These are phyloP conservation scores for Kazachstania taianensis DNA, from an alignment of 805 yeast species.

Conservation along the genomic window DNA sequence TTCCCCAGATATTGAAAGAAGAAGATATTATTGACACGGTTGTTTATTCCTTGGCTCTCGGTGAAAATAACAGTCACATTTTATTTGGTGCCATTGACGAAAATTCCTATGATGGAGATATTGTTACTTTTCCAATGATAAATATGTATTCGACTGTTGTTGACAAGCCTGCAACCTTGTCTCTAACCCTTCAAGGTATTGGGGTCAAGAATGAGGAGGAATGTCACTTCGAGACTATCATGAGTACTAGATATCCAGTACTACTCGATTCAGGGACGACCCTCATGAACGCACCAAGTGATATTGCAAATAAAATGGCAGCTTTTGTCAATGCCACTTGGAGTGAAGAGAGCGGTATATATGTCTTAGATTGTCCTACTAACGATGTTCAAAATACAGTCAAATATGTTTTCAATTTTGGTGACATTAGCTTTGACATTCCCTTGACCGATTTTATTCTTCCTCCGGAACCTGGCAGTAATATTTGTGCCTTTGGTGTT, in stretches of 20 bases:
- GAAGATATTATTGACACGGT: constrained; percentile 42
- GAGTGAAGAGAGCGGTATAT: constrained; percentile 30
- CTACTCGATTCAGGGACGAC: constrained; percentile 54
- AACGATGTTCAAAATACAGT: constrained; percentile 16
- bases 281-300: constrained; percentile 35
- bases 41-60: constrained; percentile 50
- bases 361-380: constrained; percentile 33
- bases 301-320: constrained; percentile 23
- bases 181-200: constrained; percentile 38
- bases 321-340: constrained; percentile 30
- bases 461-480: constrained; percentile 17
- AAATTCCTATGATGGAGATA: constrained; percentile 40
- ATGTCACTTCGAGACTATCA: constrained; percentile 15
- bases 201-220: constrained; percentile 16
- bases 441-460: constrained; percentile 34
- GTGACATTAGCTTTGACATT: constrained; percentile 45
- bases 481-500: constrained; percentile 38
- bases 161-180: constrained; percentile 33
- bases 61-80: constrained; percentile 37
- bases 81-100: constrained; percentile 59
- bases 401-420: constrained; percentile 37
- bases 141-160: constrained; percentile 29
- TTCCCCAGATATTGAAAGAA: constrained; percentile 47
- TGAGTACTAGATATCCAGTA: constrained; percentile 27
- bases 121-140: constrained; percentile 39